Base-by-base conservation (phyloP, 805 yeast genomes). In the Pichia pseudocactophila region DNA sequence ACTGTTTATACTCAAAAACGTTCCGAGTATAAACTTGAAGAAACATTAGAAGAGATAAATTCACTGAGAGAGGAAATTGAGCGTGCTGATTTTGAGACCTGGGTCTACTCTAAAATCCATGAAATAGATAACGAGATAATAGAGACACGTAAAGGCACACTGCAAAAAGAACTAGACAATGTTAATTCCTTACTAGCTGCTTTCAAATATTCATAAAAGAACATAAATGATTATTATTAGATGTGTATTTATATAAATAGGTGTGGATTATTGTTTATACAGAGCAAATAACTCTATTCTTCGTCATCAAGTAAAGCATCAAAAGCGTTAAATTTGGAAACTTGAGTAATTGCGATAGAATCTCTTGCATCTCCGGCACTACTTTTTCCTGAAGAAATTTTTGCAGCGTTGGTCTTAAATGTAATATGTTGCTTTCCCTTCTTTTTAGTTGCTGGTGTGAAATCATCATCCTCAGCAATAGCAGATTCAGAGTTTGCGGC, bases 291-390 rank as follows among this genome's bases (percentile, higher is more conserved):
- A 8, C 25, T 8, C 25, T 22, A 22, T 22, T 72, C 80, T 36
- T 69, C 80, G 26, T 70, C 76, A 44, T 65, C 68, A 25, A 74
- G 82, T 56, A 84, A 74, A 20, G 90, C 90, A 52, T 80, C 88
- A 60, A 84, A 84, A 4, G 92, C 90, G 62, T 84, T 84, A 71
- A 83, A 84, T 17, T 75, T 70, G 35, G 70, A 69, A 47, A 76
- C 75, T 48, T 75, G 82, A 49, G 79, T 75, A 49, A 80, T 86
- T 32, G 86, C 77, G 53, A 76, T 69, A 46, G 78, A 71, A 59
- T 83, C 90, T 59, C 81, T 76, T 17, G 83, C 69, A 55, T 82
- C 88, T 12, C 52, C 54, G 38, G 76, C 82, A 45, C 58, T 55
- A 19, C 87, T 81, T 62, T 78, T 81, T 34, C 83, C 76, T 15